phyloP scores from a whole-genome alignment of 805 yeast species.

The Candida golubevii region DNA sequence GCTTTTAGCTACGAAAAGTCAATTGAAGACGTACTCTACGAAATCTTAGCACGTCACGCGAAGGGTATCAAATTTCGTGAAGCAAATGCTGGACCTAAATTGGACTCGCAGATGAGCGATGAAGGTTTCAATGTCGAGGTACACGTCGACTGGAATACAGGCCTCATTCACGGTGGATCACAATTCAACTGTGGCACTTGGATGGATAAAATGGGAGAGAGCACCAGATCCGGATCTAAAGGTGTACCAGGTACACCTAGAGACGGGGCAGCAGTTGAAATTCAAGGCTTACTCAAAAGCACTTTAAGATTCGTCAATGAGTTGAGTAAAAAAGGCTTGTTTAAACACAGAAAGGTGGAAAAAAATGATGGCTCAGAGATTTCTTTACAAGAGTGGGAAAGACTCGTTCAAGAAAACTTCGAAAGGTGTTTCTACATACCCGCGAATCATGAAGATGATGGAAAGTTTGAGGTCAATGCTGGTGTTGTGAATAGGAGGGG shows the following conservation, averaged over 20 bases:
- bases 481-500: constrained; percentile 81
- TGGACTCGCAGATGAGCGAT: constrained; percentile 89
- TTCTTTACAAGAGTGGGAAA: constrained; percentile 67
- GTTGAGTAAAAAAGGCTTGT: constrained; percentile 50
- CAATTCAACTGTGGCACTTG: constrained; percentile 96
- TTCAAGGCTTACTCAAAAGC: constrained; percentile 84
- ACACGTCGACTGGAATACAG: constrained; percentile 82
- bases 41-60: constrained; percentile 85
- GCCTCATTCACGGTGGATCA: constrained; percentile 86
- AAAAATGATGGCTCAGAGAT: constrained; percentile 56
- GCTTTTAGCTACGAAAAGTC: constrained; percentile 74
- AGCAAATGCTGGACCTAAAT: constrained; percentile 86
- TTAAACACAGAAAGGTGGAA: constrained; percentile 53
- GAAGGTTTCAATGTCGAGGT: constrained; percentile 87
- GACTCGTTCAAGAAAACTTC: constrained; percentile 62
- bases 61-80: constrained; percentile 82
- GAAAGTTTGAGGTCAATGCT: constrained; percentile 55
- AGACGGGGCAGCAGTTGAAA: constrained; percentile 94
- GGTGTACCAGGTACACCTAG: constrained; percentile 98
- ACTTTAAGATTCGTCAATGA: constrained; percentile 72
- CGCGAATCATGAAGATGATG: constrained; percentile 54
- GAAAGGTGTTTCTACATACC: constrained; percentile 82
- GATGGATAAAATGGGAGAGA: constrained; percentile 99
- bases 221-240: constrained; percentile 70
- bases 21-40: constrained; percentile 74